Conservation (phyloP, 805 yeast species). For the Candida vaughaniae region DNA sequence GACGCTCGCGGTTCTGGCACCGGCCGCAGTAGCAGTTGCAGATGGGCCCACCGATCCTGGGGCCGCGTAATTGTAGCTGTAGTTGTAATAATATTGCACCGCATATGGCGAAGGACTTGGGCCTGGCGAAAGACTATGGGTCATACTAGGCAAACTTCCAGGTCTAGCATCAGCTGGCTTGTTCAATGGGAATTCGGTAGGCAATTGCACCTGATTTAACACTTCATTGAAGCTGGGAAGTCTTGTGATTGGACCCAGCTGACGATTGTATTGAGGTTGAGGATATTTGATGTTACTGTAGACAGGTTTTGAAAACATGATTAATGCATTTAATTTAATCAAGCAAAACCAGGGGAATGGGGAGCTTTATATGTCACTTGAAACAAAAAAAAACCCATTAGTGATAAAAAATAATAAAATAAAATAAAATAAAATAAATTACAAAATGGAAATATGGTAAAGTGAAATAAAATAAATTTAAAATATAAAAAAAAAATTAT, state of each 20-base stretch:
- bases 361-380: too few species aligned
- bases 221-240: constrained; percentile 37
- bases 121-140: constrained; percentile 1
- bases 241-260: constrained; percentile 5
- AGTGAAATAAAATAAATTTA: too few species aligned
- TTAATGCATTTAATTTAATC: too few species aligned
- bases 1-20: not conserved
- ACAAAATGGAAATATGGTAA: too few species aligned
- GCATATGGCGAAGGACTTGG: constrained; percentile 12
- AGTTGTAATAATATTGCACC: constrained; percentile 12
- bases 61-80: not conserved
- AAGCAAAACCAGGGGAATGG: too few species aligned
- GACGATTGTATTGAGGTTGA: constrained; percentile 15
- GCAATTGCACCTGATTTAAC: constrained; percentile 29
- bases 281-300: constrained; percentile 16
- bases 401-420: too few species aligned
- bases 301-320: constrained; percentile 17
- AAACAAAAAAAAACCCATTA: too few species aligned
- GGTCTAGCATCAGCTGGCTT: constrained; percentile 5
- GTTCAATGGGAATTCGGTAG: constrained; percentile 17
- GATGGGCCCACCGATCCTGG: not conserved
- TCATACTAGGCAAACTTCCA: not conserved
- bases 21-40: not conserved
- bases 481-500: too few species aligned
- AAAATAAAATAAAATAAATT: too few species aligned